These are phyloP conservation scores for Didymosphaeria variabile DNA, from an alignment of 2,329 filamentous ascomycete genomes.

Conservation along the genomic window DNA sequence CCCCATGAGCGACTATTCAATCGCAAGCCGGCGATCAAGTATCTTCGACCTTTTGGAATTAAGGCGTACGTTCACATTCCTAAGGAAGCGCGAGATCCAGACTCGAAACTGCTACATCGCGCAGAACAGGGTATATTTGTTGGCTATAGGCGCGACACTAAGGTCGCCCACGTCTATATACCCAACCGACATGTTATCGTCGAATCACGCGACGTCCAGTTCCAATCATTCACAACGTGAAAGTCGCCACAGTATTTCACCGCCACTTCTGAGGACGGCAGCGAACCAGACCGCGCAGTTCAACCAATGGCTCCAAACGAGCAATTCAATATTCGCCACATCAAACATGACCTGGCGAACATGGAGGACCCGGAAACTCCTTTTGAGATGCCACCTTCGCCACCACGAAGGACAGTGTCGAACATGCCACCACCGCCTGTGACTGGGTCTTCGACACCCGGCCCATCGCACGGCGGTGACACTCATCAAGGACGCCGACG, in stretches of 20 bases:
- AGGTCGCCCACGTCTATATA: slow-evolving; percentile 11
- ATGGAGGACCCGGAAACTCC: too few relatives aligned
- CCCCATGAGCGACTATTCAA: not conserved
- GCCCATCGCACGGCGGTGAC: not conserved
- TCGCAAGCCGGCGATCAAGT: not conserved
- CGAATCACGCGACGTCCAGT: too few relatives aligned
- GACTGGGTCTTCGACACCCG: too few relatives aligned
- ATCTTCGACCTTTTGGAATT: slow-evolving; percentile 1
- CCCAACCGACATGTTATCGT: slow-evolving; percentile 5
- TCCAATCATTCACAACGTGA: slow-evolving; percentile 10
- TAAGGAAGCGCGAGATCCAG: slow-evolving; percentile 5
- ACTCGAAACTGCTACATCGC: slow-evolving; percentile 12
- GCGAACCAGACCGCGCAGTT: too few relatives aligned
- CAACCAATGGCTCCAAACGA: too few relatives aligned
- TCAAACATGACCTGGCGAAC: too few relatives aligned
- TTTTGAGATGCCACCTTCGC: too few relatives aligned
- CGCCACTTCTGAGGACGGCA: not conserved
- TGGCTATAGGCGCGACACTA: slow-evolving; percentile 12
- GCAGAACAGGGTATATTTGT: slow-evolving; percentile 17
- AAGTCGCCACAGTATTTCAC: not conserved
- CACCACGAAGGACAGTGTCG: too few relatives aligned
- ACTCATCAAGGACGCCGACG: not conserved
- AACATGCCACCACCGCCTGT: too few relatives aligned
- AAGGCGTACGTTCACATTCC: slow-evolving; percentile 13
- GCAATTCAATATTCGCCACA: too few relatives aligned